Conservation (phyloP, 768 basidiomycete genomes). For the Xerocomus brunneocitrinus region DNA sequence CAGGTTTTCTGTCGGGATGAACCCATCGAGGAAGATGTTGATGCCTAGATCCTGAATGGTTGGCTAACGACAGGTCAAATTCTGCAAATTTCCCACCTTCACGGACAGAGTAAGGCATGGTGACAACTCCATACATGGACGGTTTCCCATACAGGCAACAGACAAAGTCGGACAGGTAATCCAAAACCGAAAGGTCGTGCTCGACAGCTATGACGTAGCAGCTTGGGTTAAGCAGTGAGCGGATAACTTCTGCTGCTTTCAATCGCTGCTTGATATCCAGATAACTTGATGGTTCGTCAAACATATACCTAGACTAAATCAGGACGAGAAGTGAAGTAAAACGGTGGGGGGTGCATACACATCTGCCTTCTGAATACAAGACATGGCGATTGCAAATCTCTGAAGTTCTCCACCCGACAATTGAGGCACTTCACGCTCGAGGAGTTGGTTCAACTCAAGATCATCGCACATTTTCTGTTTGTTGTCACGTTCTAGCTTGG, state of each 20-base stretch:
- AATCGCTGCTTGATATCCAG: conserved; percentile 95
- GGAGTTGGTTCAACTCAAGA: conserved; percentile 81
- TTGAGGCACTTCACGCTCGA: conserved; percentile 80
- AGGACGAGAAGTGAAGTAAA: neutral
- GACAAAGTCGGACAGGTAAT: conserved; percentile 97
- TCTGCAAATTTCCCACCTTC: conserved; percentile 59
- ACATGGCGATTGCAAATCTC: conserved; percentile 96
- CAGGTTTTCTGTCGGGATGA: conserved; percentile 97
- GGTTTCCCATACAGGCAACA: conserved; percentile 98
- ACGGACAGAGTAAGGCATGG: conserved; percentile 96
- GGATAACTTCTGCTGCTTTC: conserved; percentile 92
- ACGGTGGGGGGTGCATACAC: conserved; percentile 55
- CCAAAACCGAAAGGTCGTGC: conserved; percentile 96
- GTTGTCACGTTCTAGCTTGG: conserved; percentile 85
- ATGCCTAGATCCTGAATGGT: conserved; percentile 55
- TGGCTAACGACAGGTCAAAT: conserved; percentile 1
- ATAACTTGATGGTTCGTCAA: conserved; percentile 98
- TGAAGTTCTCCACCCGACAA: conserved; percentile 97
- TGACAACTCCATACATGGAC: conserved; percentile 96
- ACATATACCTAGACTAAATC: conserved; percentile 75
- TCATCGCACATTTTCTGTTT: conserved; percentile 81
- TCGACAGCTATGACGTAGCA: conserved; percentile 97
- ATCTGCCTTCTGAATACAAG: conserved; percentile 91
- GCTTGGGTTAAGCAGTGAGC: conserved; percentile 71
- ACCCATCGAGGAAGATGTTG: conserved; percentile 99